A percentile compares a stretch with the other conserved stretches of the same genome.
These are phyloP conservation scores for Fusarium bulbicola DNA, from an alignment of 2,329 filamentous ascomycete genomes.

Conservation along the genomic window DNA sequence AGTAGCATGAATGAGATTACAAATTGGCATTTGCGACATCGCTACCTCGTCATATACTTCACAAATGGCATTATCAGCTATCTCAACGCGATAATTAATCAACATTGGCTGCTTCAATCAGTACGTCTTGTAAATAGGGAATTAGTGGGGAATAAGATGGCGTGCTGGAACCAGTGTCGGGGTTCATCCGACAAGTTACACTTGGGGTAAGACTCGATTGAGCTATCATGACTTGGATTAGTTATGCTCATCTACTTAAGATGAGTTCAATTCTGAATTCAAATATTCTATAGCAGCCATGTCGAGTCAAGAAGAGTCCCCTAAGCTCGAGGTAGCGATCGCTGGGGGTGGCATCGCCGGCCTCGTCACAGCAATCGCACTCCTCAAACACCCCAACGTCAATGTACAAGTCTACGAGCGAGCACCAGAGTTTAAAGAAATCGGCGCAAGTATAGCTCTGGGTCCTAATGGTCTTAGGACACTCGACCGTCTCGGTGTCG, in stretches of 20 bases:
- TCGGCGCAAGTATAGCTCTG: conserved; percentile 54
- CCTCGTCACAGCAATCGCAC: conserved; percentile 57
- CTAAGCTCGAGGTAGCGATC: conserved; percentile 50
- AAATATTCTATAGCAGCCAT: not conserved
- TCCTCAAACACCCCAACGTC: conserved; percentile 52
- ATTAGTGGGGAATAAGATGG: conserved; percentile 14
- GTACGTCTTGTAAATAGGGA: not conserved
- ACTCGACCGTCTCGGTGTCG: conserved; percentile 34
- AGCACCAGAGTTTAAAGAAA: conserved; percentile 51
- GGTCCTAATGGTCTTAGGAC: conserved; percentile 64
- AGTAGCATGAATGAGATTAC: not conserved
- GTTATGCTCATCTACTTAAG: not conserved
- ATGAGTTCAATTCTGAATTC: not conserved
- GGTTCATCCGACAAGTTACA: not conserved
- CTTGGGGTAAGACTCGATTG: not conserved
- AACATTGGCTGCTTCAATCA: not conserved
- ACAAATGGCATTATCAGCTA: not conserved
- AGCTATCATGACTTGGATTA: conserved; percentile 10
- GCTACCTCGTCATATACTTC: not conserved
- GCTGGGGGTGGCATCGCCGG: conserved; percentile 62
- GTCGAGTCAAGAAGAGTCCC: not conserved
- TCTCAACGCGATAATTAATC: not conserved
- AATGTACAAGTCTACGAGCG: conserved; percentile 61
- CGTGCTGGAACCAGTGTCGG: conserved; percentile 7
- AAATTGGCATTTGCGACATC: not conserved